Conservation (phyloP, 2,329 filamentous ascomycete species). For the Plectosphaerella plurivora region DNA sequence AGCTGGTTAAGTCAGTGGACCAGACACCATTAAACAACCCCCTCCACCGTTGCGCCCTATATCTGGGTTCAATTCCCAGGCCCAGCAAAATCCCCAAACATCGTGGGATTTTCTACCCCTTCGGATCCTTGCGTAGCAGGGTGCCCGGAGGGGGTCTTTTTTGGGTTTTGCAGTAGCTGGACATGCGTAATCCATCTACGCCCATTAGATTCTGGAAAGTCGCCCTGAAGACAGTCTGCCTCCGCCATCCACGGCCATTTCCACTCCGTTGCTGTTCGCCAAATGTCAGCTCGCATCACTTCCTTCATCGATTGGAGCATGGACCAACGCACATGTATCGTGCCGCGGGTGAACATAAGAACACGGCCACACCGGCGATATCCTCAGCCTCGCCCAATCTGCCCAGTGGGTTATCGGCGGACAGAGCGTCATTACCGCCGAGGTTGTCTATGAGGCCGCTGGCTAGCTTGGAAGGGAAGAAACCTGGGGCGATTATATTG, state of each 20-base stretch:
- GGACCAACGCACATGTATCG: conserved; percentile 38
- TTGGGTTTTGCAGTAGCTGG: too few species aligned
- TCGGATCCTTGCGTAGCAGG: too few species aligned
- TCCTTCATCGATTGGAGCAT: background rate
- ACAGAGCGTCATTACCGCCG: conserved; percentile 51
- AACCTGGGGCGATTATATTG: conserved; percentile 64
- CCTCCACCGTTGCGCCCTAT: too few species aligned
- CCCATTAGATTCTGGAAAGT: conserved; percentile 17
- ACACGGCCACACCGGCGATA: conserved; percentile 56
- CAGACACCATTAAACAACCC: too few species aligned
- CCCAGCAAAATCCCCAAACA: too few species aligned
- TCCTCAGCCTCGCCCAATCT: conserved; percentile 54
- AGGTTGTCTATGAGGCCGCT: conserved; percentile 56
- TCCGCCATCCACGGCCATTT: conserved; percentile 28
- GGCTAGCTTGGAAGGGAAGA: conserved; percentile 67
- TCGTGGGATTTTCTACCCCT: too few species aligned
- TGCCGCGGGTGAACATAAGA: conserved; percentile 46
- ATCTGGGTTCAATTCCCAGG: too few species aligned
- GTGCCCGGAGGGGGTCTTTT: too few species aligned
- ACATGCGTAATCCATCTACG: too few species aligned
- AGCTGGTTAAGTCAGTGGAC: too few species aligned
- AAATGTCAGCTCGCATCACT: conserved; percentile 2
- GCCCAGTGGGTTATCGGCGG: conserved; percentile 46
- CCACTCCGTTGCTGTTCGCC: conserved; percentile 25
- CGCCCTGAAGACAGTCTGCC: conserved; percentile 22